Conservation (phyloP, 805 yeast species). For the Naumovozyma dairenensis region DNA sequence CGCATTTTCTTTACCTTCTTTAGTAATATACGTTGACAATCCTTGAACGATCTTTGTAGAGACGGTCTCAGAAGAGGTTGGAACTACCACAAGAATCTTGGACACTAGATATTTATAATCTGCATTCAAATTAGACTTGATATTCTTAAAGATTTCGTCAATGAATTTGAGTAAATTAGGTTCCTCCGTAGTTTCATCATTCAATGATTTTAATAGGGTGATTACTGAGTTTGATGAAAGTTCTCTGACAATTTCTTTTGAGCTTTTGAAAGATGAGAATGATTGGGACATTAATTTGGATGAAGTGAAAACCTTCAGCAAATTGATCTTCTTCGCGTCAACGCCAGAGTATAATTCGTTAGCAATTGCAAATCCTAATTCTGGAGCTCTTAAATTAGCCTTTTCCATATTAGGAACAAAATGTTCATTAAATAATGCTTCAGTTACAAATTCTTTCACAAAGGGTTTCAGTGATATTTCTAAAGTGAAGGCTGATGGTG, state of each 20-base stretch:
- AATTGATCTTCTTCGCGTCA: constrained; percentile 29
- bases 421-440: constrained; percentile 29
- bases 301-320: constrained; percentile 32
- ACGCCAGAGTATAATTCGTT: constrained; percentile 35
- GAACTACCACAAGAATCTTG: constrained; percentile 32
- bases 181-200: constrained; percentile 16
- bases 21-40: constrained; percentile 45
- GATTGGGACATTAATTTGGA: constrained; percentile 45
- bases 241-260: constrained; percentile 55
- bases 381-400: constrained; percentile 70
- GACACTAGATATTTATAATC: constrained; percentile 57
- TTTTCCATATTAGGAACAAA: constrained; percentile 61
- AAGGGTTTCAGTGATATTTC: constrained; percentile 37
- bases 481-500: constrained; percentile 35
- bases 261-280: constrained; percentile 51
- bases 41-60: constrained; percentile 34
- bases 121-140: constrained; percentile 49
- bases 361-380: constrained; percentile 49
- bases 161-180: constrained; percentile 30
- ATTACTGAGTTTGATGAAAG: constrained; percentile 34
- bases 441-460: constrained; percentile 34
- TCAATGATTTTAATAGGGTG: constrained; percentile 19
- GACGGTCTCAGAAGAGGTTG: constrained; percentile 19
- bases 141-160: constrained; percentile 45
- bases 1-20: constrained; percentile 68